These are phyloP conservation scores for Leccinum fibrillosum DNA, from an alignment of 768 basidiomycete genomes.

Conservation along the genomic window DNA sequence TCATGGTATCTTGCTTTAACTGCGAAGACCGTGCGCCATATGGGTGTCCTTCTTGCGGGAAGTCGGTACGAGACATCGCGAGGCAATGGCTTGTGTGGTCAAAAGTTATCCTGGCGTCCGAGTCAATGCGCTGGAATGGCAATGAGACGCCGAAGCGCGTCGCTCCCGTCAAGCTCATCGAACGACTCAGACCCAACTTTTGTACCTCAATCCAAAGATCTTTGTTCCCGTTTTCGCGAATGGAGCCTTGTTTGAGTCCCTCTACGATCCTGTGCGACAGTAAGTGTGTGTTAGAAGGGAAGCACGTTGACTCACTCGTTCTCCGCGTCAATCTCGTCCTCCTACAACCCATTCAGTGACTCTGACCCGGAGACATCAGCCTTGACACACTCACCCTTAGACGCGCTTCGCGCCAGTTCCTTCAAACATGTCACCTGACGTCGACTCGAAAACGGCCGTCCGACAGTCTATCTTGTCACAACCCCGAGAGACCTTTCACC, in stretches of 20 bases:
- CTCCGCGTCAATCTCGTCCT: slow-evolving; percentile 83
- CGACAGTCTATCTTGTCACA: slow-evolving; percentile 68
- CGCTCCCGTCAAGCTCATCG: slow-evolving; percentile 52
- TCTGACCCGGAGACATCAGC: neutral
- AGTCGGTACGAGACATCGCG: too few relatives aligned
- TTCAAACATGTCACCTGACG: slow-evolving; percentile 70
- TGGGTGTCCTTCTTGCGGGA: too few relatives aligned
- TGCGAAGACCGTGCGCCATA: too few relatives aligned
- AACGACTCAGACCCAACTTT: slow-evolving; percentile 49
- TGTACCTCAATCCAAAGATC: slow-evolving; percentile 66
- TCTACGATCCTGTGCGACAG: slow-evolving; percentile 51
- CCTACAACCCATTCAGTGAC: slow-evolving; percentile 37
- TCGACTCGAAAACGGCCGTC: slow-evolving; percentile 66
- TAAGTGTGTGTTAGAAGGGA: neutral
- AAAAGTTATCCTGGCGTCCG: too few relatives aligned
- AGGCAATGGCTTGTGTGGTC: too few relatives aligned
- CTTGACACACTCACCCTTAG: slow-evolving; percentile 46
- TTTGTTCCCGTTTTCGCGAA: slow-evolving; percentile 52
- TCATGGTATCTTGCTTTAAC: slow-evolving; percentile 34
- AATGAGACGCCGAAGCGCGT: too few relatives aligned
- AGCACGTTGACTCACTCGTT: slow-evolving; percentile 45
- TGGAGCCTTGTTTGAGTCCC: slow-evolving; percentile 57
- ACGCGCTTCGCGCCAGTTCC: slow-evolving; percentile 60
- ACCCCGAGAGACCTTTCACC: slow-evolving; percentile 67
- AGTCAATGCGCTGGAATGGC: slow-evolving; percentile 23